Percentiles rank a stretch among this genome's conserved stretches.
Evolutionary conservation across 148 eudicot genomes (phyloP).

Genomic region (Fagopyrum homotropicum): DNA sequence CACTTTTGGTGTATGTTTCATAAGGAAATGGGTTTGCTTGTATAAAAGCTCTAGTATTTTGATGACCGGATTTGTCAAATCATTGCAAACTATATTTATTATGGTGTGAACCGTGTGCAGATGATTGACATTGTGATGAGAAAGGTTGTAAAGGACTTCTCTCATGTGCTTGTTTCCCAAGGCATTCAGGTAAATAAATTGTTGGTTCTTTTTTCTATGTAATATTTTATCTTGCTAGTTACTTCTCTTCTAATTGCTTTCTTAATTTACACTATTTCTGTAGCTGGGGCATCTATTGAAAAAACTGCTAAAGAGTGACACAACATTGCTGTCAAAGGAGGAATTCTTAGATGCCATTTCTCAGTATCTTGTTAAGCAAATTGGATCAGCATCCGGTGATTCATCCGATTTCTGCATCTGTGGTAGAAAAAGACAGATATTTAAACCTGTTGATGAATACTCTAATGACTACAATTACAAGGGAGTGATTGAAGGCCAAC

Average conservation of each 20-base stretch:
- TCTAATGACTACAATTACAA: constrained; percentile 22
- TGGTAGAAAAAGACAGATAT: constrained; percentile 46
- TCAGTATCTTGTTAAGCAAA: constrained; percentile 52
- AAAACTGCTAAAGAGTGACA: constrained; percentile 43
- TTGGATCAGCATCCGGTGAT: constrained; percentile 38
- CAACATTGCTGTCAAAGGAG: constrained; percentile 40
- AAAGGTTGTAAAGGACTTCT: constrained; percentile 75
- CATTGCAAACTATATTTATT: neutral
- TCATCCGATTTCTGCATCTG: constrained; percentile 55
- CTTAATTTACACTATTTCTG: neutral
- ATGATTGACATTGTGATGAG: constrained; percentile 68
- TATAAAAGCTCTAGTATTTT: neutral
- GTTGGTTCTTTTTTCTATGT: neutral
- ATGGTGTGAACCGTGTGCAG: constrained; percentile 34
- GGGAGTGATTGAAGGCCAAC: constrained; percentile 46
- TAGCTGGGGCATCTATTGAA: constrained; percentile 72
- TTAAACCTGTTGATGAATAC: constrained; percentile 14
- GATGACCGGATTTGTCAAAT: neutral
- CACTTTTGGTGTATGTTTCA: neutral
- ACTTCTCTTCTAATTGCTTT: neutral
- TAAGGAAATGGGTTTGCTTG: neutral
- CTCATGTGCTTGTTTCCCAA: constrained; percentile 57
- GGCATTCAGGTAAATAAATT: constrained; percentile 58
- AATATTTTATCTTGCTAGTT: neutral
- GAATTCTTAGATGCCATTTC: constrained; percentile 60